Base-by-base conservation (phyloP, 768 basidiomycete species). In the Neoboletus brunneissimus region DNA sequence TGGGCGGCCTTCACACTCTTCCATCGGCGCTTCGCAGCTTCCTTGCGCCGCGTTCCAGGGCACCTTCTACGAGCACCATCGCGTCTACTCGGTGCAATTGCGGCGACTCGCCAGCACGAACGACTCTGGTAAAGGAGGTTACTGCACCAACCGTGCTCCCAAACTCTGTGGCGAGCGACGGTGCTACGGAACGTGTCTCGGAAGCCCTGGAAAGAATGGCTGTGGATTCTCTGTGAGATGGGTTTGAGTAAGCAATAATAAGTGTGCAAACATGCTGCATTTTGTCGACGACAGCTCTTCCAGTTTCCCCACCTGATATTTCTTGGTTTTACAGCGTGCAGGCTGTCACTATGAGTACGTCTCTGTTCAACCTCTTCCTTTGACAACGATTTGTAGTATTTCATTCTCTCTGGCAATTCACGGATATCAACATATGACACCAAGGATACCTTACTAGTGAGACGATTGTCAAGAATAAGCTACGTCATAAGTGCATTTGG, bases 201-300 rank as follows among this genome's bases (percentile, higher is more conserved):
- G 58, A 64, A 54, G 64, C 59, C 4, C 51, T 70, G 38, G 68
- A 42, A 29, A 68, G 62, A 48, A 69, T 69, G 66, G 66, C 32
- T 10, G 58, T 70, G 31, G 57, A 62, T 55, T 45, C 57, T n/a
- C 8, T 22, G n/a, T 54, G 44, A 60, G 45, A 29, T 31, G 10
- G 22, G 12, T 45, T 29, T 18, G 37, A 25, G 40, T 22, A 32
- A 41, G 18, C 43, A 37, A n/a, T 12, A 13, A 12, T 23, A 13
- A 31, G 40, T 31, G 7, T 25, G 23, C 22, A 37, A 35, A 43
- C 16, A 15, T 51, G 51, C 20, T 40, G n/a, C n/a, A 22, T 13
- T 18, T 44, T 37, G 34, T 37, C 38, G 54, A 54, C n/a, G 20
- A 55, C 27, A 18, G 11, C 16, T 29, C 37, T 38, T 51, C 22